Percentiles rank a stretch among this genome's conserved stretches.
phyloP scores from a whole-genome alignment of 2,329 filamentous ascomycete species.

The Aspergillus neoniger region DNA sequence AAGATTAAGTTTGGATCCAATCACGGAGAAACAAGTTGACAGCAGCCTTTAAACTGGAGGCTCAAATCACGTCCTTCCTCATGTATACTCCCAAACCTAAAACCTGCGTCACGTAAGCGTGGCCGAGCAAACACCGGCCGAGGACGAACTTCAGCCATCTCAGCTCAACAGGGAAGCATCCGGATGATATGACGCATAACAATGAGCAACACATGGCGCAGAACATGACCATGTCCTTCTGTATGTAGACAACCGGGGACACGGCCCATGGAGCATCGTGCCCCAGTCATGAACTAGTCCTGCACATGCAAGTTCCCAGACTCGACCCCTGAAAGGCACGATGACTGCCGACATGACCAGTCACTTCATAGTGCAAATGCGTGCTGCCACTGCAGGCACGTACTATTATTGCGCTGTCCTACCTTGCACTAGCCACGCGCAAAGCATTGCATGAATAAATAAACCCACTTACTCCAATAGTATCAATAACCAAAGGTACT shows the following conservation, averaged over 20 bases:
- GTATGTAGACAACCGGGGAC: neutral
- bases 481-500: neutral
- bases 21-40: neutral
- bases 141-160: no score
- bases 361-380: neutral
- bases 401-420: neutral
- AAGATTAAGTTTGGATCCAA: neutral
- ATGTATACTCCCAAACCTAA: neutral
- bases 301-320: neutral
- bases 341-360: neutral
- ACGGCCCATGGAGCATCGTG: neutral
- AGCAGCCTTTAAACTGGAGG: neutral
- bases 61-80: neutral
- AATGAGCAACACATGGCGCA: neutral
- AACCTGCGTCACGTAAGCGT: neutral
- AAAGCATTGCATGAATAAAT: neutral
- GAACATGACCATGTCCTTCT: neutral
- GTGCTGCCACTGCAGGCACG: neutral
- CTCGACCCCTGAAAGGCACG: neutral
- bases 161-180: neutral
- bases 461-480: slow-evolving; percentile 1
- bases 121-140: no score
- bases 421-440: neutral
- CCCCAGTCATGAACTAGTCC: neutral
- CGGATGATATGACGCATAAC: neutral